Evolutionary conservation across 2,329 filamentous ascomycete genomes (phyloP), one percentile per base, ranked within the genome.

Genomic region (Diaporthe australafricana): DNA sequence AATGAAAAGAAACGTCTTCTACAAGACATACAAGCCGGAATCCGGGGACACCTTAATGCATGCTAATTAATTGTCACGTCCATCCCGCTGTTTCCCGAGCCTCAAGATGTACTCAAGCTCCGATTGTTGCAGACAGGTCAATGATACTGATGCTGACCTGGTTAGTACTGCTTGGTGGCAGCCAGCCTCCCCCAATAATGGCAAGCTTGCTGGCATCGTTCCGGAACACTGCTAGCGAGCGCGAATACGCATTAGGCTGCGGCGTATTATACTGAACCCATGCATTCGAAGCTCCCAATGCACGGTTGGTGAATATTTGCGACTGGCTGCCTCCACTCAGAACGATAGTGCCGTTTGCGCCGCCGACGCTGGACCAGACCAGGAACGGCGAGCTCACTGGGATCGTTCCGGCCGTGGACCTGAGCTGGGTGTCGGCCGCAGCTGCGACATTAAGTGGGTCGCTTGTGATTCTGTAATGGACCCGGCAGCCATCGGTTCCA

Each of bases 161-260:
- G 48, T 88, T 87, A 40, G 82, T 83, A 42, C 80, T 86, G 56
- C 81, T 85, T 1, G 84, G 84, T 5, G 86, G 86, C 75, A 86
- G 77, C 25, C 83, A 80, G 0, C 84, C 83, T 0, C 79, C 85
- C 0, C 84, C 84, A 70, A 84, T 84, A 50, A 88, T 86, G 20
- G 85, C 78, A 65, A 79, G 78, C 78, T 38, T 75, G 70, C 79
- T 78, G 1, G 79, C 78, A n/a, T 82, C 77, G 38, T 80, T 75
- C 70, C 80, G 77, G 55, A 83, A 79, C 27, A 83, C 78, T 38
- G 81, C 68, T 65, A 84, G 76, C 45, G 79, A 76, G 5, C 83
- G 77, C 11, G 80, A 83, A 72, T 85, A 84, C 0, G 82, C 81
- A 8, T 73, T 76, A 3, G 80, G 79, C 72, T 83, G 81, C 1